Evolutionary conservation across 164 flowering plant species (phyloP).

Genomic region (Litsea cubeba): DNA sequence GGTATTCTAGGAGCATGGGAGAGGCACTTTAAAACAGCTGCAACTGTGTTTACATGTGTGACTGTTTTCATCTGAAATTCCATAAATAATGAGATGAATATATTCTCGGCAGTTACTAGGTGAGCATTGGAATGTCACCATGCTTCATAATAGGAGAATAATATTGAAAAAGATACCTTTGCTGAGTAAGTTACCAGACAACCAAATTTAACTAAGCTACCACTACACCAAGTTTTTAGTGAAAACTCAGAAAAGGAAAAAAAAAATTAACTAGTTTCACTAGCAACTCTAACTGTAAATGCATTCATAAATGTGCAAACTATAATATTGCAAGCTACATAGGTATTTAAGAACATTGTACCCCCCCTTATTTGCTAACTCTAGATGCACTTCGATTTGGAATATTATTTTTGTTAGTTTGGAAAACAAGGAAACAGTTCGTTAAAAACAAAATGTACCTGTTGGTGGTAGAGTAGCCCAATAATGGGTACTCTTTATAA

Average conservation of each 20-base stretch:
- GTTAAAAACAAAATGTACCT: no score
- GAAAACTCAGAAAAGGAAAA: neutral
- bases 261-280: neutral
- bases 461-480: no score
- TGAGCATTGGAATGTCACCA: constrained; percentile 7
- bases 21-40: constrained; percentile 63
- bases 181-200: neutral
- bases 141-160: neutral
- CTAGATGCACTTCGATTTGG: no score
- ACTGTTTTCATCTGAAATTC: constrained; percentile 30
- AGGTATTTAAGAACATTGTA: neutral
- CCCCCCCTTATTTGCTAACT: no score
- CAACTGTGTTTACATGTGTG: constrained; percentile 39
- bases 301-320: neutral
- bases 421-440: no score
- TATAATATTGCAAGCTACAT: neutral
- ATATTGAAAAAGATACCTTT: neutral
- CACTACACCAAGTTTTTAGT: neutral
- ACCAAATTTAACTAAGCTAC: neutral
- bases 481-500: no score
- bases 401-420: no score
- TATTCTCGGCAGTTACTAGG: constrained; percentile 2
- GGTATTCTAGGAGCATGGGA: constrained; percentile 82
- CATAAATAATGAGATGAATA: constrained; percentile 9
- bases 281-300: neutral